phyloP scores from a whole-genome alignment of 2,329 filamentous ascomycete species.

The Arthrobotrys entomopaga region DNA sequence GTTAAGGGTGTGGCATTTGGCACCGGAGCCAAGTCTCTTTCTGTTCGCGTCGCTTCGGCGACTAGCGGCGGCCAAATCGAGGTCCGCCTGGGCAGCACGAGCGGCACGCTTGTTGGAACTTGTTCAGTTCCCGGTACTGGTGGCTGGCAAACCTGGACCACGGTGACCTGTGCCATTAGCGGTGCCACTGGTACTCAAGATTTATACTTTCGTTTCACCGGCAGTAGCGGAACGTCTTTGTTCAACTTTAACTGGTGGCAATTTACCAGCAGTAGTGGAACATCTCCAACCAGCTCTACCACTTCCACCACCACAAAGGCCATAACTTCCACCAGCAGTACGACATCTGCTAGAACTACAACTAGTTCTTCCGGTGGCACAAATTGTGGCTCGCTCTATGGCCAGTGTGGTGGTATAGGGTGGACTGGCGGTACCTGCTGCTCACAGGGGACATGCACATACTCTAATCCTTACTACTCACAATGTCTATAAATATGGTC shows the following conservation, averaged over 20 bases:
- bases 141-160: conserved; percentile 58
- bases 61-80: conserved; percentile 59
- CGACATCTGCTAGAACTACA: conserved; percentile 13
- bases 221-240: conserved; percentile 53
- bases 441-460: conserved; percentile 27
- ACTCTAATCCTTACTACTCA: conserved; percentile 28
- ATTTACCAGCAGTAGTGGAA: conserved; percentile 60
- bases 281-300: conserved; percentile 5
- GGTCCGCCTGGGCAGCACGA: conserved; percentile 58
- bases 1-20: conserved; percentile 60
- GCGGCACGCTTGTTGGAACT: conserved; percentile 58
- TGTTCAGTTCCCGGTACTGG: conserved; percentile 60
- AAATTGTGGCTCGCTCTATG: conserved; percentile 14
- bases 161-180: conserved; percentile 56
- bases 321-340: not conserved
- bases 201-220: conserved; percentile 57
- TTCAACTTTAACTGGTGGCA: conserved; percentile 60
- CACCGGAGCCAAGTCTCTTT: conserved; percentile 57
- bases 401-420: conserved; percentile 18
- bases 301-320: conserved; percentile 2
- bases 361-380: conserved; percentile 13
- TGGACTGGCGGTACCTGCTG: conserved; percentile 22
- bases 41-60: conserved; percentile 59
- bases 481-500: conserved; percentile 21
- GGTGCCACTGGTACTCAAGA: conserved; percentile 57